Conservation (phyloP, 768 basidiomycete species). For the Suillus clintonianus region DNA sequence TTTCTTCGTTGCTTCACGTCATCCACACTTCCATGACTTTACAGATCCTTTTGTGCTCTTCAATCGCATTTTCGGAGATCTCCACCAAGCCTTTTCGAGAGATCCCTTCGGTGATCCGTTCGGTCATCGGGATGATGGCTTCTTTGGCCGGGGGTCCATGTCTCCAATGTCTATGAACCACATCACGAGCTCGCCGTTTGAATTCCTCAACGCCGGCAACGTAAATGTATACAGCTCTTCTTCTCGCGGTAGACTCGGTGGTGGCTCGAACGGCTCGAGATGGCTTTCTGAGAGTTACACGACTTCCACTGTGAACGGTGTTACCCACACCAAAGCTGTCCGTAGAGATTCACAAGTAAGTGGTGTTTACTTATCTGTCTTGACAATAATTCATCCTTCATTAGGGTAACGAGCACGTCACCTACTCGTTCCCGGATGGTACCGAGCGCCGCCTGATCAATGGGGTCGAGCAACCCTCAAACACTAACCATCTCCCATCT, state of each 20-base stretch:
- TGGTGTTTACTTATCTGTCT: conserved; percentile 5
- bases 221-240: neutral
- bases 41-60: conserved; percentile 79
- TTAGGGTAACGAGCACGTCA: conserved; percentile 78
- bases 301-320: conserved; percentile 65
- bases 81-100: conserved; percentile 33
- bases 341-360: conserved; percentile 61
- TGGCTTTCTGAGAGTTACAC: conserved; percentile 60
- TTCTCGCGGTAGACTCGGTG: neutral
- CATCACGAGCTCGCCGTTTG: neutral
- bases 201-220: neutral
- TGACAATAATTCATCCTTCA: conserved; percentile 12
- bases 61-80: conserved; percentile 65
- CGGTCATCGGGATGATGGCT: conserved; percentile 16
- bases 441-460: conserved; percentile 67
- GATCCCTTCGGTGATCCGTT: conserved; percentile 38
- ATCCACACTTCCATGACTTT: conserved; percentile 38
- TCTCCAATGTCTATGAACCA: neutral
- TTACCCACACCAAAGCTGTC: conserved; percentile 58
- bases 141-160: conserved; percentile 9
- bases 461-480: conserved; percentile 49
- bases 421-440: conserved; percentile 66
- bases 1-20: conserved; percentile 21
- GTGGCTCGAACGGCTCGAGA: conserved; percentile 28
- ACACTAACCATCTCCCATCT: conserved; percentile 16